These are phyloP conservation scores for Cryptosporidium xiaoi DNA, from an alignment of 169 alveolate genomes.

Conservation along the genomic window DNA sequence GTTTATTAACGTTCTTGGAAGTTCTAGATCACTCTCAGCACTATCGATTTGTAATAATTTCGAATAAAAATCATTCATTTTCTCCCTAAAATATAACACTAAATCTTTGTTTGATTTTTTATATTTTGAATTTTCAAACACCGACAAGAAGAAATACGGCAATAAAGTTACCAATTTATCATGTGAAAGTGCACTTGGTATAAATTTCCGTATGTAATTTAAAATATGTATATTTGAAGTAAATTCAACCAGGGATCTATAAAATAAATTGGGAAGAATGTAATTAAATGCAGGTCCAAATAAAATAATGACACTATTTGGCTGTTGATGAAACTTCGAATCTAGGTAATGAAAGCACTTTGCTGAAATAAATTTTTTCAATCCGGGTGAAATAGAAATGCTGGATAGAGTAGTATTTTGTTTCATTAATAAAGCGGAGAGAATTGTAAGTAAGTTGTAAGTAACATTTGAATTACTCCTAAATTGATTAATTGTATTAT, in stretches of 20 bases:
- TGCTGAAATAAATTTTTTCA: not conserved
- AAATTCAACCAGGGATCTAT: slow-evolving; percentile 13
- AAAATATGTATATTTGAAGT: not conserved
- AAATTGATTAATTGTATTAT: not conserved
- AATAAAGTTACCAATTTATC: slow-evolving; percentile 37
- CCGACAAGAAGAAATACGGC: slow-evolving; percentile 15
- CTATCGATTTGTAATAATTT: not conserved
- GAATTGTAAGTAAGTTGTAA: slow-evolving; percentile 2
- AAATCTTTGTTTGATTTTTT: not conserved
- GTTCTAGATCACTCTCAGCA: not conserved
- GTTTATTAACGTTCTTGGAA: slow-evolving; percentile 54
- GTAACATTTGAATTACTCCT: slow-evolving; percentile 17
- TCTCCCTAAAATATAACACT: not conserved
- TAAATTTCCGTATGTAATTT: not conserved
- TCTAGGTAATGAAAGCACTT: not conserved
- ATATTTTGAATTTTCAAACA: not conserved
- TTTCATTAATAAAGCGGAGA: slow-evolving; percentile 39
- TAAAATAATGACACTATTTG: slow-evolving; percentile 5
- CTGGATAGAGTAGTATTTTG: slow-evolving; percentile 63
- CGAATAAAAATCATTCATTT: slow-evolving; percentile 6
- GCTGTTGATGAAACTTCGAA: not conserved
- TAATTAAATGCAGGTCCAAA: slow-evolving; percentile 51
- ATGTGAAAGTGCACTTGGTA: slow-evolving; percentile 48
- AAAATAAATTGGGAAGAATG: slow-evolving; percentile 43
- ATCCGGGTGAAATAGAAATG: slow-evolving; percentile 55